A percentile compares a stretch with the other conserved stretches of the same genome.
Conservation (phyloP, 2,329 filamentous ascomycete species). For the Claviceps maximensis region DNA sequence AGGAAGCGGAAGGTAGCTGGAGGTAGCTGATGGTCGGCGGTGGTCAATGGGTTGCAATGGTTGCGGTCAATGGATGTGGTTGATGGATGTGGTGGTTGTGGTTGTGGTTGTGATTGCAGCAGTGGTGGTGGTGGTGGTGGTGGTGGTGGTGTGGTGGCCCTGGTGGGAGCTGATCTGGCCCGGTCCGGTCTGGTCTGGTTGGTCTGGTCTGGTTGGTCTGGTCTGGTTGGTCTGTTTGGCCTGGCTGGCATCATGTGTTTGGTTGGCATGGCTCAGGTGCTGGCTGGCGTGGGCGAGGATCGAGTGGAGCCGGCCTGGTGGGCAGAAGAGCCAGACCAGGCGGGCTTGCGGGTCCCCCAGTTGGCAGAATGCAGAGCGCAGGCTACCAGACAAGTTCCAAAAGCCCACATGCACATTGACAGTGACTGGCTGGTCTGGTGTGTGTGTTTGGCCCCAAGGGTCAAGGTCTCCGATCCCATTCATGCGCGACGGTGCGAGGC, state of each 20-base stretch:
- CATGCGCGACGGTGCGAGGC: background rate
- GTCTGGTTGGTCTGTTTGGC: no score
- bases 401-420: background rate
- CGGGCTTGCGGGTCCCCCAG: slow-evolving; percentile 2
- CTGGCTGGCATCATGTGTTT: background rate
- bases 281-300: slow-evolving; percentile 2
- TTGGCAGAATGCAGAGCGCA: background rate
- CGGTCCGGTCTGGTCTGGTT: no score
- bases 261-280: background rate
- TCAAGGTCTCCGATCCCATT: background rate
- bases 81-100: background rate
- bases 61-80: no score
- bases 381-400: background rate
- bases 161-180: background rate
- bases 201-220: no score
- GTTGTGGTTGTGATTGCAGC: background rate
- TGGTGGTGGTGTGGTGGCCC: background rate
- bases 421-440: background rate
- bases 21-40: background rate
- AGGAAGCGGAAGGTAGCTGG: no score
- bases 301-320: slow-evolving; percentile 5
- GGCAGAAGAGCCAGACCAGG: slow-evolving; percentile 1
- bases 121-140: background rate
- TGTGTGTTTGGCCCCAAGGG: background rate
- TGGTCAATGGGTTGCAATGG: no score